Conservation (phyloP, 2,329 filamentous ascomycete genomes). For the Lecanicillium sp. region DNA sequence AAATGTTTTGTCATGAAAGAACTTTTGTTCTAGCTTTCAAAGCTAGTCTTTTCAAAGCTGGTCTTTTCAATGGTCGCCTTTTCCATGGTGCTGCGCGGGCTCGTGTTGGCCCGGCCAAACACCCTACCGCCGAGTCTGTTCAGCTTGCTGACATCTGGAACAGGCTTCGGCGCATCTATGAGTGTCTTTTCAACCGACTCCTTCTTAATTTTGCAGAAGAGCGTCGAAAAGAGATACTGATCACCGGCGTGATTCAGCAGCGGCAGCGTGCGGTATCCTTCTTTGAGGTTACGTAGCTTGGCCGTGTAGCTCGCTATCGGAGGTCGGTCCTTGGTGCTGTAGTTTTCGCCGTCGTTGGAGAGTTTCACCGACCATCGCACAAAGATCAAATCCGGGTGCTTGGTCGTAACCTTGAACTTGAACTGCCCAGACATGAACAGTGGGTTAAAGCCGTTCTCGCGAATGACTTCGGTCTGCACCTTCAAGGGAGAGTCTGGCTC, state of each 20-base stretch:
- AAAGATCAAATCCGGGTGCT: slow-evolving; percentile 88
- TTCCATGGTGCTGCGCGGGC: slow-evolving; percentile 45
- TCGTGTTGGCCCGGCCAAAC: slow-evolving; percentile 46
- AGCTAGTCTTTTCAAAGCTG: slow-evolving; percentile 29
- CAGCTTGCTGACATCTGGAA: slow-evolving; percentile 40
- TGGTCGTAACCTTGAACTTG: slow-evolving; percentile 80
- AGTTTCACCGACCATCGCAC: slow-evolving; percentile 90
- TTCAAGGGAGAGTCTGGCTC: slow-evolving; percentile 57
- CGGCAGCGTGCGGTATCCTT: slow-evolving; percentile 88
- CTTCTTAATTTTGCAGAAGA: slow-evolving; percentile 82
- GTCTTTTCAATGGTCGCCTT: slow-evolving; percentile 42
- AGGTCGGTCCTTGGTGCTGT: slow-evolving; percentile 48
- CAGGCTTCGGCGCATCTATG: slow-evolving; percentile 38
- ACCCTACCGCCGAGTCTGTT: slow-evolving; percentile 50
- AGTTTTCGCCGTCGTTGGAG: slow-evolving; percentile 65
- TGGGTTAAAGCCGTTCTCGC: slow-evolving; percentile 90
- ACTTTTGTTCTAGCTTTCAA: background rate
- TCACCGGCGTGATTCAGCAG: slow-evolving; percentile 84
- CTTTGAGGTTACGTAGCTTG: slow-evolving; percentile 81
- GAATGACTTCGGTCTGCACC: slow-evolving; percentile 71
- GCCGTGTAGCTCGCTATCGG: slow-evolving; percentile 84
- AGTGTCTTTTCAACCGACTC: slow-evolving; percentile 49
- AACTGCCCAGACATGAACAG: slow-evolving; percentile 68
- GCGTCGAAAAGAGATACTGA: slow-evolving; percentile 86
- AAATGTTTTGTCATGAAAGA: slow-evolving; percentile 1